phyloP scores from a whole-genome alignment of 1,284 basidiomycete species.

The Chalciporus sp. region DNA sequence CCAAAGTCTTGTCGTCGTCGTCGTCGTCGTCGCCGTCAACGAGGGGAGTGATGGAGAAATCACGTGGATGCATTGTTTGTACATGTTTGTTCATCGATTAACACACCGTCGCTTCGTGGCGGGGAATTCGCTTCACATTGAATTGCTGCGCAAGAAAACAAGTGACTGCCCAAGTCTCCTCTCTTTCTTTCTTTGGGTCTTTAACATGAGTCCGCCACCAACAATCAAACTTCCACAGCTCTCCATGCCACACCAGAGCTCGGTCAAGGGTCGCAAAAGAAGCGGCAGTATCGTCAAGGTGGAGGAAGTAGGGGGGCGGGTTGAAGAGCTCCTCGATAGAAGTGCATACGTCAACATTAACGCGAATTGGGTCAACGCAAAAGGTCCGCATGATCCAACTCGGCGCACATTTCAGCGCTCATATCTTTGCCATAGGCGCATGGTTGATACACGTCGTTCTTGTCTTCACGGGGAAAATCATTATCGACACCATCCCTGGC shows the following conservation, averaged over 20 bases:
- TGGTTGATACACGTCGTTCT: conserved; percentile 98
- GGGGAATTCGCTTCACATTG: not conserved
- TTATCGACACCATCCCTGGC: conserved; percentile 93
- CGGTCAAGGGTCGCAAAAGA: conserved; percentile 59
- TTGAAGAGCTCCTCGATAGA: conserved; percentile 82
- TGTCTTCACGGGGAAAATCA: conserved; percentile 87
- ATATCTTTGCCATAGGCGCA: conserved; percentile 62
- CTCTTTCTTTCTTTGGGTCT: not conserved
- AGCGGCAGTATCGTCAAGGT: conserved; percentile 87
- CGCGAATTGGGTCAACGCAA: conserved; percentile 98
- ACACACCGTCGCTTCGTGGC: not conserved
- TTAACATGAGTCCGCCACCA: conserved; percentile 46
- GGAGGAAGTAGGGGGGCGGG: conserved; percentile 79
- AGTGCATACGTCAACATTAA: conserved; percentile 89
- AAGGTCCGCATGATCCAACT: conserved; percentile 62
- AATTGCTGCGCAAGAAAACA: not conserved
- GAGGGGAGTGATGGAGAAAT: not conserved
- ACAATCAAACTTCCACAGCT: conserved; percentile 54
- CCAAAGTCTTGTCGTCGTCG: not conserved
- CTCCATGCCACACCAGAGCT: conserved; percentile 39
- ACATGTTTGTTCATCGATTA: conserved; percentile 12
- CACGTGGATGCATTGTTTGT: conserved; percentile 25
- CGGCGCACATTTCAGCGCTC: conserved; percentile 3
- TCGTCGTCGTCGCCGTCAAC: not conserved
- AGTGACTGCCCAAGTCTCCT: not conserved